Percentiles rank a stretch among this genome's conserved stretches.
These are phyloP conservation scores for Mycena polygramma DNA, from an alignment of 768 basidiomycete species.

Conservation along the genomic window DNA sequence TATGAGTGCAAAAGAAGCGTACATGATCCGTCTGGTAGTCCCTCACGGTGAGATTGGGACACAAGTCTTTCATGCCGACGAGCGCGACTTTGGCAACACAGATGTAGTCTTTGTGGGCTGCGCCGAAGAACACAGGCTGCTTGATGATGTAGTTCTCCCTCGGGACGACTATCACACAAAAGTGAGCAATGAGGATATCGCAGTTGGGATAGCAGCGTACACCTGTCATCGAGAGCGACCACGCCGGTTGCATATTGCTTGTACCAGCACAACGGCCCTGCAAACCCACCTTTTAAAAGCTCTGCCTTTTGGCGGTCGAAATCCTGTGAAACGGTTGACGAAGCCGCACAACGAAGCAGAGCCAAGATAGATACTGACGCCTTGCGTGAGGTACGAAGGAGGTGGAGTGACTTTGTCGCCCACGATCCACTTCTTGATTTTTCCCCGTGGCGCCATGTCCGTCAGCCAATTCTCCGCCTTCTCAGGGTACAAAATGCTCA, in stretches of 20 bases:
- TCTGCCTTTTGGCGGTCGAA: conserved; percentile 33
- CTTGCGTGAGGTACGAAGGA: conserved; percentile 47
- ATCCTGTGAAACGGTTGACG: too few species aligned
- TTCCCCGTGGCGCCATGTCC: conserved; percentile 52
- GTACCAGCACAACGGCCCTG: conserved; percentile 51
- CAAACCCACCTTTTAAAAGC: conserved; percentile 45
- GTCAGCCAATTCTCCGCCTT: conserved; percentile 54
- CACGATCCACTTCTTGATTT: conserved; percentile 50
- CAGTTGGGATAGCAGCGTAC: conserved; percentile 37
- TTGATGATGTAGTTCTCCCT: conserved; percentile 44
- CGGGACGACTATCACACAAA: conserved; percentile 39
- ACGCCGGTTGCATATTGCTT: conserved; percentile 44
- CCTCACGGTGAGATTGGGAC: conserved; percentile 47
- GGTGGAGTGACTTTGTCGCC: conserved; percentile 44
- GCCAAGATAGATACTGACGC: conserved; percentile 40
- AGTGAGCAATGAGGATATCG: background rate
- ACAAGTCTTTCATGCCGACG: conserved; percentile 26
- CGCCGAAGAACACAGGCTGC: conserved; percentile 53
- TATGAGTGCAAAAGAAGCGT: too few species aligned
- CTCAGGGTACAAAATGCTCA: conserved; percentile 45
- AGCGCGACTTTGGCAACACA: conserved; percentile 38
- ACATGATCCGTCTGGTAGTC: conserved; percentile 55
- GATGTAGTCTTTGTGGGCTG: conserved; percentile 49
- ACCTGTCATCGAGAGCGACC: conserved; percentile 48
- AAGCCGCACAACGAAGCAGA: too few species aligned